Conservation (phyloP, 2,329 filamentous ascomycete species). For the Colletotrichum shisoi region DNA sequence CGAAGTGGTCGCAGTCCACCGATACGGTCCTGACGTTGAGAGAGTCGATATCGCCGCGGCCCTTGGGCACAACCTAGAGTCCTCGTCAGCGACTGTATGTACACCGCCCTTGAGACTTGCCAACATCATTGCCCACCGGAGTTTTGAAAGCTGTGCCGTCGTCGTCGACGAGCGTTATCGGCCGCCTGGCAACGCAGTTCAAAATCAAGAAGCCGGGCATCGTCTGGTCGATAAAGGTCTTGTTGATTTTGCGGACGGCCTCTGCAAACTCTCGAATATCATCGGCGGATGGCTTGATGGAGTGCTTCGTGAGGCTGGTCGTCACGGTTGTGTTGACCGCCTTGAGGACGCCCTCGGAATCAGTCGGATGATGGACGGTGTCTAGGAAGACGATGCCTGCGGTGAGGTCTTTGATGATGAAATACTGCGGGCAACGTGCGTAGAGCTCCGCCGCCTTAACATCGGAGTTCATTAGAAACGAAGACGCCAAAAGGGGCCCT, state of each 20-base stretch:
- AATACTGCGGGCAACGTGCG: constrained; percentile 21
- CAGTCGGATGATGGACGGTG: constrained; percentile 41
- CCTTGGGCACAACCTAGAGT: constrained; percentile 20
- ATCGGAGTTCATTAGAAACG: not conserved
- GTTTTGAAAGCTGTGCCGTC: constrained; percentile 10
- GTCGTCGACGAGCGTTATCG: not conserved
- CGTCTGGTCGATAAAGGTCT: constrained; percentile 3
- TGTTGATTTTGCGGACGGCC: constrained; percentile 40
- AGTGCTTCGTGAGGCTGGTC: constrained; percentile 17
- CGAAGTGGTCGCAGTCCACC: constrained; percentile 40
- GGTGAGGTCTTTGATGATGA: constrained; percentile 29
- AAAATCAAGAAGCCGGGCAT: constrained; percentile 11
- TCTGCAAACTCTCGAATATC: constrained; percentile 42
- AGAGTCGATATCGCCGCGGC: constrained; percentile 9
- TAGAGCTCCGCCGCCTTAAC: constrained; percentile 9
- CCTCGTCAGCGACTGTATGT: not conserved
- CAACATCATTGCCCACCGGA: not conserved
- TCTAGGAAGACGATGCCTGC: constrained; percentile 42
- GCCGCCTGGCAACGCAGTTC: constrained; percentile 18
- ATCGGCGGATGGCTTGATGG: constrained; percentile 20
- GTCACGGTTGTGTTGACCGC: constrained; percentile 39
- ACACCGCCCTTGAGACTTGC: not conserved
- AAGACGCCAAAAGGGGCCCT: too few relatives aligned
- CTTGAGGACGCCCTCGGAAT: constrained; percentile 40
- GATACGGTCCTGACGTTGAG: constrained; percentile 1